A percentile compares a stretch with the other conserved stretches of the same genome.
These are phyloP conservation scores for Fusarium fracticaudum DNA, from an alignment of 2,329 filamentous ascomycete genomes.

Conservation along the genomic window DNA sequence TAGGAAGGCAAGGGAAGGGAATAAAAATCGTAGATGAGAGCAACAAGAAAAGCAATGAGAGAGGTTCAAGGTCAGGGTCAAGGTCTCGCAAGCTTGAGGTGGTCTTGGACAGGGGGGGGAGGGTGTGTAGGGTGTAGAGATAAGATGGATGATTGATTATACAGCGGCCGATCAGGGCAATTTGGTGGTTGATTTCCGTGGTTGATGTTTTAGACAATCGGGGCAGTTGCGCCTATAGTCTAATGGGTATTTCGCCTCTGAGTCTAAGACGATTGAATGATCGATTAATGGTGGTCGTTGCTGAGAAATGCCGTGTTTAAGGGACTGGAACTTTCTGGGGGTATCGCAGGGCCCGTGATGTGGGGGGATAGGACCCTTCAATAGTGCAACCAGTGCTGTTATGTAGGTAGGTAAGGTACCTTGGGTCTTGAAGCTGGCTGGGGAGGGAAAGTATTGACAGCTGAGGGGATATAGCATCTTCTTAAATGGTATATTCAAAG, in stretches of 20 bases:
- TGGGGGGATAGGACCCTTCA: background rate
- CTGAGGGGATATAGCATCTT: conserved; percentile 12
- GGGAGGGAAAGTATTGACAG: background rate
- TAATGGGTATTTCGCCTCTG: background rate
- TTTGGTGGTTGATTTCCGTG: conserved; percentile 1
- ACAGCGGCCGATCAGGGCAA: background rate
- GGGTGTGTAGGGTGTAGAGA: conserved; percentile 7
- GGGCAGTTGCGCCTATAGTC: background rate
- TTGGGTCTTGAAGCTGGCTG: conserved; percentile 1
- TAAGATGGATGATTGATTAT: background rate
- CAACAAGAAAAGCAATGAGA: conserved; percentile 23
- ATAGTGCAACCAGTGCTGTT: conserved; percentile 18
- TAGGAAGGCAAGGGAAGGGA: background rate
- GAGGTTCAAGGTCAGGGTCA: background rate
- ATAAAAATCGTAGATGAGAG: background rate
- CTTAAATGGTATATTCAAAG: conserved; percentile 18
- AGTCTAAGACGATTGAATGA: background rate
- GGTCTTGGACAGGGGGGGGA: conserved; percentile 1
- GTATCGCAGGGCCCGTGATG: background rate
- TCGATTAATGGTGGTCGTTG: conserved; percentile 7
- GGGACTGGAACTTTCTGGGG: conserved; percentile 15
- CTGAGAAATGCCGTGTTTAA: conserved; percentile 20
- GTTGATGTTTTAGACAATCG: conserved; percentile 9
- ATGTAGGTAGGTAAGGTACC: too few relatives aligned
- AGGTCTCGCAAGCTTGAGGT: background rate